Conservation (phyloP, 441 rosid species). For the Erodium trifolium region DNA sequence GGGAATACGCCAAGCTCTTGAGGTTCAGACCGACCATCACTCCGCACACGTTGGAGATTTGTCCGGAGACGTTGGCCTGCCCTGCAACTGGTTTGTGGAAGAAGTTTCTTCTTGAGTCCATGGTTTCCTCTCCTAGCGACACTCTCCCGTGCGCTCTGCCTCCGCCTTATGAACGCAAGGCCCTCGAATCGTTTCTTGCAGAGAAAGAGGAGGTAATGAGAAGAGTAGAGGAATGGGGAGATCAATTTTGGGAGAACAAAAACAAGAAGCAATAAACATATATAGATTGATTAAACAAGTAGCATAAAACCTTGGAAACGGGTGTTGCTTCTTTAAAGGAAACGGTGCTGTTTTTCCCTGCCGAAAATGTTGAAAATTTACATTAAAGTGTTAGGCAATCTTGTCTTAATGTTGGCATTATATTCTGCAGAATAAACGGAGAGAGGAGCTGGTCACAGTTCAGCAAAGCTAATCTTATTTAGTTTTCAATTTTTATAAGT, state of each 20-base stretch:
- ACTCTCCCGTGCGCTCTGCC: conserved; percentile 47
- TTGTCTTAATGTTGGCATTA: too few relatives aligned
- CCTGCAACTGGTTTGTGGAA: conserved; percentile 34
- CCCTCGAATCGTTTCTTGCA: conserved; percentile 30
- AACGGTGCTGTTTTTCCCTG: too few relatives aligned
- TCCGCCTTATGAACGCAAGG: conserved; percentile 36
- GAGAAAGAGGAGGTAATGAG: conserved; percentile 29
- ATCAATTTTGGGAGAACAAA: conserved; percentile 30
- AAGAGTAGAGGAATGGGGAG: conserved; percentile 54
- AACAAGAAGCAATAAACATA: background rate
- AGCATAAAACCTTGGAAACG: too few relatives aligned
- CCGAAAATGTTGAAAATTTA: too few relatives aligned
- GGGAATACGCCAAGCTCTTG: conserved; percentile 56
- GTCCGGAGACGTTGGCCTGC: conserved; percentile 54
- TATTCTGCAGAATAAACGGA: too few relatives aligned
- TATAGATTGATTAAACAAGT: too few relatives aligned
- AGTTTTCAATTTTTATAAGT: too few relatives aligned
- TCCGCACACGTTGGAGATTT: conserved; percentile 37
- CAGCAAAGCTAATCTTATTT: too few relatives aligned
- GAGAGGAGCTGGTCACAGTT: too few relatives aligned
- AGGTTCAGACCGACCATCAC: conserved; percentile 43
- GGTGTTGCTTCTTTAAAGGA: too few relatives aligned
- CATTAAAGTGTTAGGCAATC: too few relatives aligned
- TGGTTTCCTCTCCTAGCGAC: conserved; percentile 37
- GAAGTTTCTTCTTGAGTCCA: conserved; percentile 45